These are phyloP conservation scores for Curvularia spicifera DNA, from an alignment of 2,329 filamentous ascomycete genomes.

Conservation along the genomic window DNA sequence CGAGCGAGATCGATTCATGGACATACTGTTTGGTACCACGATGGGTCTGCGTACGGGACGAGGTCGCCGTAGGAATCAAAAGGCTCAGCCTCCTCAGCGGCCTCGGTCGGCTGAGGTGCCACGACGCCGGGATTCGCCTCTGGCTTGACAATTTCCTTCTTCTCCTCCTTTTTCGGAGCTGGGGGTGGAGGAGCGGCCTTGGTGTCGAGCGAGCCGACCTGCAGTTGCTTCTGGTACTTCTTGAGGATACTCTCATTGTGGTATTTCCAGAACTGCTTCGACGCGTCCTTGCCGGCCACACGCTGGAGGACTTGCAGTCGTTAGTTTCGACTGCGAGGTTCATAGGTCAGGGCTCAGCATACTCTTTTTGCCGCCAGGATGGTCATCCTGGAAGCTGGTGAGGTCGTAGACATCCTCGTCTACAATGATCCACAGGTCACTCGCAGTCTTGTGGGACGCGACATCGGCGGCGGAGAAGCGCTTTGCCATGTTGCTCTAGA, in stretches of 20 bases:
- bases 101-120: slow-evolving; percentile 47
- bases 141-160: slow-evolving; percentile 61
- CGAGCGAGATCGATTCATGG: neutral
- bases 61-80: slow-evolving; percentile 85
- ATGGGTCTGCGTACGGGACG: slow-evolving; percentile 89
- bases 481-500: slow-evolving; percentile 72
- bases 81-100: slow-evolving; percentile 68
- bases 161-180: slow-evolving; percentile 53
- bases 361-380: slow-evolving; percentile 75
- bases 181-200: slow-evolving; percentile 68
- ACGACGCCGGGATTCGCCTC: slow-evolving; percentile 64
- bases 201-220: slow-evolving; percentile 78
- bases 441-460: slow-evolving; percentile 85
- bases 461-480: slow-evolving; percentile 85
- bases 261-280: slow-evolving; percentile 72
- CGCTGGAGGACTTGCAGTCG: slow-evolving; percentile 63
- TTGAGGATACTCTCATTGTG: slow-evolving; percentile 67
- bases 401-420: slow-evolving; percentile 96
- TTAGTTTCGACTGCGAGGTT: slow-evolving; percentile 22
- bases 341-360: slow-evolving; percentile 33
- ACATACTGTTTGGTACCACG: slow-evolving; percentile 92
- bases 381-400: slow-evolving; percentile 67
- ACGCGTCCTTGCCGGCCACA: slow-evolving; percentile 70
- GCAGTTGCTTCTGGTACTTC: slow-evolving; percentile 66
- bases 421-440: slow-evolving; percentile 86